Conservation (phyloP, 306 rosid species). For the Vigna mungo region DNA sequence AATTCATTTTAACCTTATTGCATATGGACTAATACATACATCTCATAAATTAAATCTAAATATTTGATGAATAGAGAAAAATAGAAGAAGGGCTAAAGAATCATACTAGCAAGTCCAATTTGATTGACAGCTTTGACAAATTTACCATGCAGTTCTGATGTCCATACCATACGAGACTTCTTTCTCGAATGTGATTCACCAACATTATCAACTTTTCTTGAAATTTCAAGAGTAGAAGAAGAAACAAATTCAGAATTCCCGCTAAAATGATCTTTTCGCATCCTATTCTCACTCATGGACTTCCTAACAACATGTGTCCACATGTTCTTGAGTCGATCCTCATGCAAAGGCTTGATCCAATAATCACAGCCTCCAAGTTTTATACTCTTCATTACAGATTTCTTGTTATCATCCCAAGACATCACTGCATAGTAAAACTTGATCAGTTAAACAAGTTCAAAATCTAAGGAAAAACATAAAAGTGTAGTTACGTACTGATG, state of each 20-base stretch:
- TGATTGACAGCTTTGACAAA: conserved; percentile 63
- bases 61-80: background rate
- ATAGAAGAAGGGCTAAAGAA: conserved; percentile 17
- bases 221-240: too few species aligned
- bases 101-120: conserved; percentile 76
- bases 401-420: conserved; percentile 61
- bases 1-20: too few species aligned
- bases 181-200: conserved; percentile 51
- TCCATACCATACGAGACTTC: conserved; percentile 74
- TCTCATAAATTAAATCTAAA: too few species aligned
- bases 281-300: background rate
- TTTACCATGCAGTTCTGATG: conserved; percentile 58
- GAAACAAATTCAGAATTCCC: too few species aligned
- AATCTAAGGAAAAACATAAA: background rate
- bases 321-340: conserved; percentile 57
- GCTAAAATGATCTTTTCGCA: too few species aligned
- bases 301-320: conserved; percentile 69
- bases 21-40: too few species aligned
- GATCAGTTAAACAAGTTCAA: conserved; percentile 18
- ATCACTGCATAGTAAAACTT: conserved; percentile 52
- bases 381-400: conserved; percentile 54
- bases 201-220: conserved; percentile 53
- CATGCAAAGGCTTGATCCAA: conserved; percentile 68
- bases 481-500: conserved; percentile 53
- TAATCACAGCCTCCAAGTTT: conserved; percentile 70